Percentiles rank a stretch among this genome's conserved stretches.
Evolutionary conservation across 2,329 filamentous ascomycete genomes (phyloP).

Genomic region (Hymenoscyphus scutula): DNA sequence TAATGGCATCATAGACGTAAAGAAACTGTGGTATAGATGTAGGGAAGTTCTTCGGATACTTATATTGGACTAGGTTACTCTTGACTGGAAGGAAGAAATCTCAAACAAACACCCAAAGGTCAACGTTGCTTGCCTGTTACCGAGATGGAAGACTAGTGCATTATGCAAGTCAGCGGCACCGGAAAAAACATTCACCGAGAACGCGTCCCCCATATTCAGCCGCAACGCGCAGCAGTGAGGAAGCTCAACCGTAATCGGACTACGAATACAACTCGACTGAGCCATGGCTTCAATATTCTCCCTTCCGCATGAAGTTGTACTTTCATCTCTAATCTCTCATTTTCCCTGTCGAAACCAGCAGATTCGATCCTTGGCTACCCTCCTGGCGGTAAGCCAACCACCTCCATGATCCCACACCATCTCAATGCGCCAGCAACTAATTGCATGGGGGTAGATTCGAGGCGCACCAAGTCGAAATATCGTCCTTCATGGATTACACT

Average conservation of each 20-base stretch:
- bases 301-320: constrained; percentile 51
- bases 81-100: neutral
- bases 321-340: constrained; percentile 44
- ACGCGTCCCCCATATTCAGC: constrained; percentile 15
- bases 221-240: constrained; percentile 8
- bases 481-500: constrained; percentile 79
- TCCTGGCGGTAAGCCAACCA: constrained; percentile 41
- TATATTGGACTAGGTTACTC: no score
- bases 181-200: neutral
- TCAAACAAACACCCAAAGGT: neutral
- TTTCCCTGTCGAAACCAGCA: constrained; percentile 60
- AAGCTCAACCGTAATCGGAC: neutral
- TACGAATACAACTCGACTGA: neutral
- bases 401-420: neutral
- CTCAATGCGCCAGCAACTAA: constrained; percentile 4
- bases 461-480: constrained; percentile 48
- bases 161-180: constrained; percentile 19
- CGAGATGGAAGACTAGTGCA: constrained; percentile 9
- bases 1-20: neutral
- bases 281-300: constrained; percentile 45
- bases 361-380: constrained; percentile 55
- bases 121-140: neutral
- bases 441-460: constrained; percentile 12
- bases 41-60: no score
- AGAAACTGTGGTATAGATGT: neutral